Evolutionary conservation across 2,329 filamentous ascomycete genomes (phyloP).

Genomic region (Colletotrichum endophyticum): DNA sequence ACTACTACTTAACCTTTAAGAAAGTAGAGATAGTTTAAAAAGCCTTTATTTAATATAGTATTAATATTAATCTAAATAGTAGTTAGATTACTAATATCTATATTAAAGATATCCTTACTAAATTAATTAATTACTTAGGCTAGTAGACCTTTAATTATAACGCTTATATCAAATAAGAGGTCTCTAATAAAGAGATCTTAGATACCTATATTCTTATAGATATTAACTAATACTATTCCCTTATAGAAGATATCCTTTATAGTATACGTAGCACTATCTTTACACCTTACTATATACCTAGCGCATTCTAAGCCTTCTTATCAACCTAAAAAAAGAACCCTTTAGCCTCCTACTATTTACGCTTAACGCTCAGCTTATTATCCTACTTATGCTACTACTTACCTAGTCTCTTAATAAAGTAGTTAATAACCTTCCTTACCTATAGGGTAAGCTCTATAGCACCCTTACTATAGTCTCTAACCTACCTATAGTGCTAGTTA

Average conservation of each 20-base stretch:
- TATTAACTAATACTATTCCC: background rate
- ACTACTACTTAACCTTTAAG: background rate
- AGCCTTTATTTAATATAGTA: background rate
- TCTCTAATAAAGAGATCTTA: background rate
- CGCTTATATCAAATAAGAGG: background rate
- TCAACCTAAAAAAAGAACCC: background rate
- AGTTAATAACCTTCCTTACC: background rate
- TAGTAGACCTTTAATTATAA: background rate
- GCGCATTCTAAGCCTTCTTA: background rate
- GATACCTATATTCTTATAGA: background rate
- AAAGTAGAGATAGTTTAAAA: background rate
- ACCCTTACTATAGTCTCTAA: background rate
- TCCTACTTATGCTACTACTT: background rate
- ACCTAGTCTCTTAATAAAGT: background rate
- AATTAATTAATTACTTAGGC: background rate
- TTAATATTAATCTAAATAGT: background rate
- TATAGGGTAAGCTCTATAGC: background rate
- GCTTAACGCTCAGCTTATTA: background rate
- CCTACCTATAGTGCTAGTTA: background rate
- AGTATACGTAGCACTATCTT: background rate
- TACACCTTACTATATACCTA: background rate
- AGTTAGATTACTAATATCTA: background rate
- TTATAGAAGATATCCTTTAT: background rate
- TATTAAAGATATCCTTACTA: background rate
- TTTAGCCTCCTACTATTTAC: background rate